Base-by-base conservation (phyloP, 495 filamentous ascomycete genomes). In the Pyronema omphalodes region DNA sequence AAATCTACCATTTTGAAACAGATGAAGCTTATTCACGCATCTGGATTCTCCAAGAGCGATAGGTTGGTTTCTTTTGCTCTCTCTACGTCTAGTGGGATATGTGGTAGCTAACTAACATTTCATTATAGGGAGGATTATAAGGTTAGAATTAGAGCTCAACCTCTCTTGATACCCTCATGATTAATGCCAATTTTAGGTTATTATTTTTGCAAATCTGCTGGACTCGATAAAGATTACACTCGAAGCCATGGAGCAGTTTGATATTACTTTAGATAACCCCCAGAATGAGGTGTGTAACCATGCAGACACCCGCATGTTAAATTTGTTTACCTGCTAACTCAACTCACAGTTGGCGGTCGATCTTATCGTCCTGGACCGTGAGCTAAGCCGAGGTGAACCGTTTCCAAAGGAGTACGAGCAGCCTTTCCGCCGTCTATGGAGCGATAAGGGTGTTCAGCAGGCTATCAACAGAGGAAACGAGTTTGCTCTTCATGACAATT, bases 1-100 rank as follows among this genome's bases (percentile, higher is more conserved):
- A 98, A 98, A 67, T 98, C 91, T 7, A 98, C 91, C 6, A 88
- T 98, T 55, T 76, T 98, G 51, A 98, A 98, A 72, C 91, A 98
- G 74, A 98, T 98, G 91, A 88, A 89, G 64, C 81, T 98, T 68
- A 96, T 98, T 60, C 88, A 98, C 65, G 82, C 86, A 40, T 78
- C 86, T 66, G 91, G 93, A 17, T 96, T 95, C 67, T 85, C 83
- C 43, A 80, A 88, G 59, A 82, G 79, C 58, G 91, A 98, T 67
- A 83, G 89, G 59, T 52, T 12, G 15, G 50, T 43, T 19, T 9
- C n/a, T 41, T 12, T 29, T 29, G 1, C 23, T 41, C 39, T 3
- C 15, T 47, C 3, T 40, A 4, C 15, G 15, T 33, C 50, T 6
- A 35, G 37, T 43, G 39, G 3, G 9, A 12, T 41, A 9, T 14